These are phyloP conservation scores for Linnemannia elongata DNA, from an alignment of 192 early-diverging fungal species.

Conservation along the genomic window DNA sequence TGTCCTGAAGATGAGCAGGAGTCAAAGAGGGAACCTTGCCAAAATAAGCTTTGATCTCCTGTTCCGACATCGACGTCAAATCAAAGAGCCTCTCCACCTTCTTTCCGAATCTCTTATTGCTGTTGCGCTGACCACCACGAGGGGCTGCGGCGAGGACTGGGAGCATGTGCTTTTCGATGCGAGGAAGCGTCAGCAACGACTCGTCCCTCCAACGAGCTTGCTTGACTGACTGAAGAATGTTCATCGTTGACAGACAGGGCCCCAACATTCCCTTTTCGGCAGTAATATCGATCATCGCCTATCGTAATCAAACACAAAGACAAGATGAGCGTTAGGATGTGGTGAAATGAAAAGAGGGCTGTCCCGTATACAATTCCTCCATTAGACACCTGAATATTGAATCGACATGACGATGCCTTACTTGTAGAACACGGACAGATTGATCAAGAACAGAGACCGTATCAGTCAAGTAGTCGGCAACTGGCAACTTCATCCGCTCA, in stretches of 20 bases:
- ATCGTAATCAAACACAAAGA: constrained; percentile 13
- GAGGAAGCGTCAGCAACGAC: constrained; percentile 82
- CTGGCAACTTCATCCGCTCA: constrained; percentile 82
- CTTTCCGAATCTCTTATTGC: constrained; percentile 9
- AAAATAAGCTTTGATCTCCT: constrained; percentile 43
- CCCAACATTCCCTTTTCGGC: constrained; percentile 78
- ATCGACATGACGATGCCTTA: constrained; percentile 8
- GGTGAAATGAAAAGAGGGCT: too few species aligned
- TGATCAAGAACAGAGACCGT: constrained; percentile 92
- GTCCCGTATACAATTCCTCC: not conserved
- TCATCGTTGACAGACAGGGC: constrained; percentile 80
- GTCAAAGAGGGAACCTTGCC: constrained; percentile 18
- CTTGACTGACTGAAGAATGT: constrained; percentile 92
- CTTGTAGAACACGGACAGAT: constrained; percentile 88
- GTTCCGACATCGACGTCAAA: constrained; percentile 54
- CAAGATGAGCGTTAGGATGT: constrained; percentile 9
- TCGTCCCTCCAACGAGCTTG: constrained; percentile 88
- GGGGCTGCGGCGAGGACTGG: constrained; percentile 29
- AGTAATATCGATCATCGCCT: constrained; percentile 94
- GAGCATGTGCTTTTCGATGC: constrained; percentile 58
- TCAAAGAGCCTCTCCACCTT: constrained; percentile 53
- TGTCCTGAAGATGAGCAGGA: constrained; percentile 48
- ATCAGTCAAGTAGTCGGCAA: constrained; percentile 94
- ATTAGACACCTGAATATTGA: not conserved
- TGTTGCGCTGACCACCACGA: constrained; percentile 40